phyloP scores from a whole-genome alignment of 108 stramenopile species.

The Heterococcus sp. region DNA sequence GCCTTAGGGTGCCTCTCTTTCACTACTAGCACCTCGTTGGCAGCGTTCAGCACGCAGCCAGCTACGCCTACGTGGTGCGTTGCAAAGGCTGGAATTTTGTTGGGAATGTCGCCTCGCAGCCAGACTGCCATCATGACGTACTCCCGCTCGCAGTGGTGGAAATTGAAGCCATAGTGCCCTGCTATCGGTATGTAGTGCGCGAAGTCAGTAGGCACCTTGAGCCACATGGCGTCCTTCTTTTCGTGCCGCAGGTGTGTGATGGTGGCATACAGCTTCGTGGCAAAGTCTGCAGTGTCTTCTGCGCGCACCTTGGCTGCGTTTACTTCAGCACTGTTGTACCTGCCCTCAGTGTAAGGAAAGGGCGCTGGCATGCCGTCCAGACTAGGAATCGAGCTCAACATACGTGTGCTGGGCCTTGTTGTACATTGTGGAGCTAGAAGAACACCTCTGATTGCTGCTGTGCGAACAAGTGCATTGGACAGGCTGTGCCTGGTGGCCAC shows the following conservation, averaged over 20 bases:
- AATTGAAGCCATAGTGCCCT: conserved; percentile 37
- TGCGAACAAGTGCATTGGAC: too few relatives aligned
- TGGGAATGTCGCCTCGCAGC: conserved; percentile 43
- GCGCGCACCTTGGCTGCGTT: conserved; percentile 5
- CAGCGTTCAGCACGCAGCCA: conserved; percentile 29
- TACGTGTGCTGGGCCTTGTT: too few relatives aligned
- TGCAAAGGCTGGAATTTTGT: conserved; percentile 43
- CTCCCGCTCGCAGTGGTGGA: conserved; percentile 50
- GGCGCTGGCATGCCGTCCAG: neutral
- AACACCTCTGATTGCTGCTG: too few relatives aligned
- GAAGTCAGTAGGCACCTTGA: conserved; percentile 44
- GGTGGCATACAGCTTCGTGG: conserved; percentile 34
- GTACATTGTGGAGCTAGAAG: too few relatives aligned
- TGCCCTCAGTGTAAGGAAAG: neutral
- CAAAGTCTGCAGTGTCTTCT: conserved; percentile 43
- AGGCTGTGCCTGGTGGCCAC: too few relatives aligned
- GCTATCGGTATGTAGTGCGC: conserved; percentile 51
- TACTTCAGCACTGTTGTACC: conserved; percentile 37
- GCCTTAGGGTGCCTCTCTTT: conserved; percentile 47
- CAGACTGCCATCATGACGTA: conserved; percentile 54
- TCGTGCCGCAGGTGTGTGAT: conserved; percentile 16
- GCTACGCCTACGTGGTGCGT: conserved; percentile 51
- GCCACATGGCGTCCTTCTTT: conserved; percentile 36
- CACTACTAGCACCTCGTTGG: conserved; percentile 43
- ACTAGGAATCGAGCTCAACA: neutral